Base-by-base conservation (phyloP, 768 basidiomycete species). In the Roridomyces roridus region DNA sequence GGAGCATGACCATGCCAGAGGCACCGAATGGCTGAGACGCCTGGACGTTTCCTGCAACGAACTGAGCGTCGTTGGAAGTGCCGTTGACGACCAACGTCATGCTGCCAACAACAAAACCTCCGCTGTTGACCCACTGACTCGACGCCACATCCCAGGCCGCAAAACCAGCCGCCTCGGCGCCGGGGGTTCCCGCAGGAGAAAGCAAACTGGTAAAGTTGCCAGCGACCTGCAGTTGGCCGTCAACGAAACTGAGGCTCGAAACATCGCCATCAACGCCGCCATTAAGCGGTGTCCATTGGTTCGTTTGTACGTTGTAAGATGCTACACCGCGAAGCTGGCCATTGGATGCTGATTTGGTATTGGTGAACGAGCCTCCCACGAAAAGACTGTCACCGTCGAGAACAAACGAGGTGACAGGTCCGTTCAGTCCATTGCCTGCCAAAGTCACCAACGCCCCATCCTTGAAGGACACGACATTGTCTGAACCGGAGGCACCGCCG, bases 361-460 rank as follows among this genome's bases (percentile, higher is more conserved):
- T 87, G 0, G 79, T 81, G 76, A 99, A 99, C 0, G 85, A 77
- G 1, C 97, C 97, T n/a, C 94, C 96, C 36, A 96, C 85, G 68
- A 82, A 97, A 11, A 98, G 72, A 18, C 76, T 77, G 64, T 90
- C 80, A 11, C 83, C 86, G 50, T 80, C 74, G 28, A 89, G 65
- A n/a, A 81, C 76, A 36, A 96, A 69, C 0, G 92, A 82, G 9
- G 81, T 77, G 9, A 98, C 92, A 9, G 80, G 72, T 4, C 92
- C 96, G 67, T 96, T 86, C 50, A 98, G 78, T 10, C 97, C 97
- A 24, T 82, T 81, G 12, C 81, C 75, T 0, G 87, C 67, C 17
- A 95, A 67, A 0, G 80, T 65, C 9, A 74, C 65, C 25, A 92
- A 74, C 4, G 71, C 78, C 3, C 87, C 85, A 60, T 80, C 78